phyloP scores from a whole-genome alignment of 176 grass and related monocot genomes.

The Raddia distichophylla region DNA sequence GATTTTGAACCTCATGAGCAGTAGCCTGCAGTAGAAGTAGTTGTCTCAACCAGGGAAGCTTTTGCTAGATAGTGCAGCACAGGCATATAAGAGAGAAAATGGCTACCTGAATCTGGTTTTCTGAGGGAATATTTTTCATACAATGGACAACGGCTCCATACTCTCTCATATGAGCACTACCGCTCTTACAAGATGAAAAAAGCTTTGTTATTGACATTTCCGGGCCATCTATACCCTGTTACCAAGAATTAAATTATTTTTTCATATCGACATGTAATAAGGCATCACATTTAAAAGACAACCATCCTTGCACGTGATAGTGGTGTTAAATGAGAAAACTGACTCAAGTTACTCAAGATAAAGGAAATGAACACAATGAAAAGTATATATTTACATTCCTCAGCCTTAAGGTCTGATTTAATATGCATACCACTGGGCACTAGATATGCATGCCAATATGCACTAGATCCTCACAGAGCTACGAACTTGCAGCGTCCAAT shows the following conservation, averaged over 20 bases:
- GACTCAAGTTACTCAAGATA: neutral
- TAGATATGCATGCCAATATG: neutral
- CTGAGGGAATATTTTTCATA: conserved; percentile 75
- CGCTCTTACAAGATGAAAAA: conserved; percentile 73
- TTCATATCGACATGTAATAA: neutral
- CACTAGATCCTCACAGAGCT: neutral
- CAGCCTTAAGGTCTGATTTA: neutral
- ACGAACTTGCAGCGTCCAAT: neutral
- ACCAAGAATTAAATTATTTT: conserved; percentile 29
- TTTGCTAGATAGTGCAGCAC: neutral
- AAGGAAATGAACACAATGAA: neutral
- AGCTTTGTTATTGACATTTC: conserved; percentile 87
- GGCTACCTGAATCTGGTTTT: conserved; percentile 79
- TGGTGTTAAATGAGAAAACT: neutral
- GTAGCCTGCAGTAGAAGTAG: conserved; percentile 53
- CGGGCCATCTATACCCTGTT: conserved; percentile 79
- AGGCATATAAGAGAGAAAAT: neutral
- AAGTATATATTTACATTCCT: neutral
- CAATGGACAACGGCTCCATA: conserved; percentile 59
- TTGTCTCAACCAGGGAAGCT: conserved; percentile 4
- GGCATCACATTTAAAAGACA: conserved; percentile 6
- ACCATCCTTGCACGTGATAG: neutral
- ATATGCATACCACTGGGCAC: neutral
- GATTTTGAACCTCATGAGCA: conserved; percentile 86
- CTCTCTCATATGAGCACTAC: conserved; percentile 41